Base-by-base conservation (phyloP, 768 basidiomycete species). In the Strobilomyces echinocephalus region DNA sequence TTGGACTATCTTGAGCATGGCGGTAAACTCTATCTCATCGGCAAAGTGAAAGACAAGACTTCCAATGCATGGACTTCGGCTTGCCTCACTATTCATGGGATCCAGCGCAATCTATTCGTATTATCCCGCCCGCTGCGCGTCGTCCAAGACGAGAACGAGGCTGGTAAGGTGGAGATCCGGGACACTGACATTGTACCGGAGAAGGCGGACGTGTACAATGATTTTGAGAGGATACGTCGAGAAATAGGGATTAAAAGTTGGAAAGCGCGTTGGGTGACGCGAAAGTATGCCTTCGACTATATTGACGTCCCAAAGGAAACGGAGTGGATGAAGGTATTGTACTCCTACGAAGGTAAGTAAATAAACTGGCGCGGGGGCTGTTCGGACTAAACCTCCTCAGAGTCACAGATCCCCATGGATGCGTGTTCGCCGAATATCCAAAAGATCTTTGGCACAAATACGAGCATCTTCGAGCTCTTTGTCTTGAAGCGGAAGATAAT, bases 401-500 rank as follows among this genome's bases (percentile, higher is more conserved):
- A 69, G 9, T 50, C 59, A 1, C 79, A 82, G 54, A 76, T 99
- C 20, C 88, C 91, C 0, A 74, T 75, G 57, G 83, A 81, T 33
- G 80, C 86, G 4, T 81, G 80, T 38, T 92, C 90, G 44, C 84
- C 89, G 9, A 95, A 90, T 47, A 95, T 97, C 66, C 78, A 83
- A 33, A 83, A 81, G 52, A 85, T 98, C 11, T 88, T 98, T 60
- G 97, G 97, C 12, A 88, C 95, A 3, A 94, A 84, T 59, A 95
- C 94, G 6, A 91, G 75, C 49, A 88, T 95, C 0, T 99, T 99
- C 61, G 97, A 98, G 67, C 74, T 92, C 10, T 80, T 99, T 18
- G 95, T 94, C 2, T 61, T 98, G 43, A 98, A 98, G 70, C 84
- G 94, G 31, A 97, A 95, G 73, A 97, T 98, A 53, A 97, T 97